phyloP scores from a whole-genome alignment of 1,139 yeast genomes.

The Saccharomyces hybrid region DNA sequence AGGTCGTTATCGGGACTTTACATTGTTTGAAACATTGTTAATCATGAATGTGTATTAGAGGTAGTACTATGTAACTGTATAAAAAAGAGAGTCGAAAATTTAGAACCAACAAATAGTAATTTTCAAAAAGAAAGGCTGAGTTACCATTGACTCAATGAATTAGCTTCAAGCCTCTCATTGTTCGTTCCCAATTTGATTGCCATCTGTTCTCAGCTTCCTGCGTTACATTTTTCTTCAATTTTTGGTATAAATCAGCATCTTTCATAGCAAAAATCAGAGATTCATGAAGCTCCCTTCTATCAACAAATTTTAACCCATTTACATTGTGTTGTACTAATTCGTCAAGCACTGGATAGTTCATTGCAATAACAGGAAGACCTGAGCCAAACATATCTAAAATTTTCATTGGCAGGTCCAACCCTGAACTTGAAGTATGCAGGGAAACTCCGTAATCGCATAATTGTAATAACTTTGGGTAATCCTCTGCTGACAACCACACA shows the following conservation, averaged over 20 bases:
- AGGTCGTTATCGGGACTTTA: not conserved
- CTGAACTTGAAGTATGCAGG: slow-evolving; percentile 84
- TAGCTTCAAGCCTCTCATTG: slow-evolving; percentile 21
- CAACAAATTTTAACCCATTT: slow-evolving; percentile 41
- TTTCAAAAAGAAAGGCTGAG: not conserved
- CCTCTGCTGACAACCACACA: slow-evolving; percentile 73
- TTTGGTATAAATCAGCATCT: slow-evolving; percentile 32
- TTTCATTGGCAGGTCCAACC: slow-evolving; percentile 95
- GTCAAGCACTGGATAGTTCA: slow-evolving; percentile 63
- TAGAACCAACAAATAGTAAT: not conserved
- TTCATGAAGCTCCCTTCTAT: slow-evolving; percentile 44
- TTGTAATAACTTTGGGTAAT: slow-evolving; percentile 70
- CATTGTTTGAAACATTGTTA: not conserved
- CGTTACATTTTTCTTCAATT: slow-evolving; percentile 60
- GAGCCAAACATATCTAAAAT: slow-evolving; percentile 94
- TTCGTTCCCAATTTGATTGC: slow-evolving; percentile 63
- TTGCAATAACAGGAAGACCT: slow-evolving; percentile 83
- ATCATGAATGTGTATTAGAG: not conserved
- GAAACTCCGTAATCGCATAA: slow-evolving; percentile 86
- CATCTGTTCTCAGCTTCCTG: slow-evolving; percentile 61
- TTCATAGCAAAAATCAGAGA: slow-evolving; percentile 43
- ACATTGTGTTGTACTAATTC: slow-evolving; percentile 48
- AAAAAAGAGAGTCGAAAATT: too few species aligned
- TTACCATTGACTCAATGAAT: slow-evolving; percentile 8
- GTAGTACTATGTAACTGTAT: not conserved